Evolutionary conservation across 202 grass and related monocot genomes (phyloP).

Genomic region (Panicum virgatum): DNA sequence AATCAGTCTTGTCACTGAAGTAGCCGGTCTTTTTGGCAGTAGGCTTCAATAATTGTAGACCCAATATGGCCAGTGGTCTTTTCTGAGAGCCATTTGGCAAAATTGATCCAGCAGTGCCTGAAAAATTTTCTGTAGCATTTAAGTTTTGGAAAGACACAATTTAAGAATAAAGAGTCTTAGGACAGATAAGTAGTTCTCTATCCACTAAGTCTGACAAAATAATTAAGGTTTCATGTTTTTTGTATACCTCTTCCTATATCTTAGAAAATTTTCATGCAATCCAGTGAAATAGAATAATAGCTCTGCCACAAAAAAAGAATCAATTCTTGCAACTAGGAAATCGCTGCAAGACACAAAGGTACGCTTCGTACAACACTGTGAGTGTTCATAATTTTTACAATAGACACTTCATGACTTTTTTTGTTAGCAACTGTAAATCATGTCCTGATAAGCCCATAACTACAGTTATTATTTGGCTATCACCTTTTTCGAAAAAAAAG

Average conservation of each 20-base stretch:
- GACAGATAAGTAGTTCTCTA: not conserved
- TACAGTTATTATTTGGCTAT: not conserved
- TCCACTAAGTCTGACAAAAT: not conserved
- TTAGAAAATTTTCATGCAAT: not conserved
- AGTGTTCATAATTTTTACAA: not conserved
- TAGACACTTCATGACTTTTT: not conserved
- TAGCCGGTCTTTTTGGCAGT: slow-evolving; percentile 68
- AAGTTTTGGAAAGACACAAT: slow-evolving; percentile 6
- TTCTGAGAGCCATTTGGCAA: slow-evolving; percentile 39
- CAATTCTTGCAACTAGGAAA: not conserved
- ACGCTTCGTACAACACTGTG: not conserved
- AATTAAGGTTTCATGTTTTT: not conserved
- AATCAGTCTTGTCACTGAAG: slow-evolving; percentile 75
- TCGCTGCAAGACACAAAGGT: not conserved
- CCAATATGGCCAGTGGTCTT: slow-evolving; percentile 64
- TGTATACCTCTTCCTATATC: not conserved
- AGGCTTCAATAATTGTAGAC: slow-evolving; percentile 60
- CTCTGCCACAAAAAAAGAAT: not conserved
- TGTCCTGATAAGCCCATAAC: not conserved
- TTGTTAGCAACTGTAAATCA: not conserved
- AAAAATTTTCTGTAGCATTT: slow-evolving; percentile 29
- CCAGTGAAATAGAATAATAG: not conserved
- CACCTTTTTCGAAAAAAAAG: not conserved
- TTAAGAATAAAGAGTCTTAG: not conserved
- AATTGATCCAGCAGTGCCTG: slow-evolving; percentile 42